phyloP scores from a whole-genome alignment of 805 yeast species.

The Hanseniaspora valbyensis region DNA sequence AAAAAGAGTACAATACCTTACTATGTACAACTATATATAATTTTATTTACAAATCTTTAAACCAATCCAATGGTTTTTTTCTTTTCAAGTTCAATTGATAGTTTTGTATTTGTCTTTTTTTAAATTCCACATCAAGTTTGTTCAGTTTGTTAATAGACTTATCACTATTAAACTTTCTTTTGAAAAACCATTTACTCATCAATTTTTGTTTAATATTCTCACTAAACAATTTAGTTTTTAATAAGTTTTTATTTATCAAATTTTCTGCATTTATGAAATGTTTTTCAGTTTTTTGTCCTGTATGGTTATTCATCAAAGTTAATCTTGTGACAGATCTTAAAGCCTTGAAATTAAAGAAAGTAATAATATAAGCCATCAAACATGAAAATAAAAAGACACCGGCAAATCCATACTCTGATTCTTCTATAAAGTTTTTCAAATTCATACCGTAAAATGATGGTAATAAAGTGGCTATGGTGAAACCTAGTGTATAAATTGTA shows the following conservation, averaged over 20 bases:
- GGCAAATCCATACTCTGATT: constrained; percentile 51
- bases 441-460: constrained; percentile 92
- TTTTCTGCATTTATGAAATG: constrained; percentile 20
- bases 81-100: constrained; percentile 8
- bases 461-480: constrained; percentile 70
- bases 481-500: constrained; percentile 72
- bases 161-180: constrained; percentile 8
- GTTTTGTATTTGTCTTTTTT: not conserved
- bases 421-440: constrained; percentile 65
- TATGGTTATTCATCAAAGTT: constrained; percentile 43
- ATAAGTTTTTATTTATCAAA: constrained; percentile 20
- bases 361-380: constrained; percentile 43
- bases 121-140: constrained; percentile 7
- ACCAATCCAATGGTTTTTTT: constrained; percentile 10
- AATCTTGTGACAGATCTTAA: constrained; percentile 52
- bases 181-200: constrained; percentile 21
- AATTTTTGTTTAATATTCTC: constrained; percentile 9
- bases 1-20: no score
- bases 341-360: constrained; percentile 45
- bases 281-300: constrained; percentile 24
- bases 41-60: not conserved
- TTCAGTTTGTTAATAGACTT: constrained; percentile 3
- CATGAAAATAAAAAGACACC: constrained; percentile 44
- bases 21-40: no score
- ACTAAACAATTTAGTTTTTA: constrained; percentile 22